Evolutionary conservation across 768 basidiomycete species (phyloP).

Genomic region (Scleroderma citrinum): DNA sequence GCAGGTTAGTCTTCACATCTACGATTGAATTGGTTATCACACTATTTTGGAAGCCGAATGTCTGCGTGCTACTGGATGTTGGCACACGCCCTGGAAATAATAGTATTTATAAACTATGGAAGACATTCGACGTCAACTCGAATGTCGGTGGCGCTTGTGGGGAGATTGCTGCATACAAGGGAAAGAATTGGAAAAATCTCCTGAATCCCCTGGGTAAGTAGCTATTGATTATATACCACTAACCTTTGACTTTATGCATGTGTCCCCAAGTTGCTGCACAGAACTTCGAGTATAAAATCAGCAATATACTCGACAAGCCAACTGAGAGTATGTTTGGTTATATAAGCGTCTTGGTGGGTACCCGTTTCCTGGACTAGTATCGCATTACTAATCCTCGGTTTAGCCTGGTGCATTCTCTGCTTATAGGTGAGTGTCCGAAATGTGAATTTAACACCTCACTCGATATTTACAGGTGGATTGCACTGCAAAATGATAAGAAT

Average conservation of each 20-base stretch:
- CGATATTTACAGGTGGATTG: conserved; percentile 53
- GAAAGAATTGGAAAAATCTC: conserved; percentile 75
- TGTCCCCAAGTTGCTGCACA: conserved; percentile 71
- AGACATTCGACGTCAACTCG: conserved; percentile 86
- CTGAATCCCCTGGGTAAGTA: conserved; percentile 75
- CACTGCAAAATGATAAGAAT: conserved; percentile 73
- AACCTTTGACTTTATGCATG: not conserved
- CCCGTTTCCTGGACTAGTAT: not conserved
- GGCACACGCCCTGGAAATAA: conserved; percentile 87
- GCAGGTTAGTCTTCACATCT: conserved; percentile 44
- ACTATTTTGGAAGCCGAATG: conserved; percentile 57
- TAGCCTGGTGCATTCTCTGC: conserved; percentile 94
- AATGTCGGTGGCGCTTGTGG: conserved; percentile 96
- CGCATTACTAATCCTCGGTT: conserved; percentile 7
- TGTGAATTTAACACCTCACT: conserved; percentile 1
- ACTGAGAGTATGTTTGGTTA: conserved; percentile 91
- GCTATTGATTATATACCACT: not conserved
- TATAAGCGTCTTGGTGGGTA: conserved; percentile 79
- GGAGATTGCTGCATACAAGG: conserved; percentile 93
- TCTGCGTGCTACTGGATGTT: conserved; percentile 90
- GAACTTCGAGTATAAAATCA: conserved; percentile 93
- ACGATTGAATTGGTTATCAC: not conserved
- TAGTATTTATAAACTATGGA: conserved; percentile 93
- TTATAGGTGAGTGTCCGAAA: conserved; percentile 44
- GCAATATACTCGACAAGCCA: conserved; percentile 87